phyloP scores from a whole-genome alignment of 768 basidiomycete genomes.

The Tricholoma flavovirens region DNA sequence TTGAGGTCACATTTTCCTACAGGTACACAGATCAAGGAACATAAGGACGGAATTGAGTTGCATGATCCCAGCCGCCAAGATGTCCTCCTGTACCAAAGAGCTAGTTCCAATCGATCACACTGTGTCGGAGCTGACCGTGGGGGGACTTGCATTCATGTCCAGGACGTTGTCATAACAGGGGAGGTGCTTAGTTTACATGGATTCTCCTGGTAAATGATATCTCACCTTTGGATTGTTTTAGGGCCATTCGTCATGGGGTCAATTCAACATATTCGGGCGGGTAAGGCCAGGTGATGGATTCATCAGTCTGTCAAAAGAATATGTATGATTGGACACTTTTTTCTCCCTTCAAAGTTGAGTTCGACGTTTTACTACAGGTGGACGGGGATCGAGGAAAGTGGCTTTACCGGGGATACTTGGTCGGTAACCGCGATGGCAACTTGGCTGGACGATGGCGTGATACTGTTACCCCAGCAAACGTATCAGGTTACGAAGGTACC shows the following conservation, averaged over 20 bases:
- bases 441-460: conserved; percentile 87
- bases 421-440: conserved; percentile 63
- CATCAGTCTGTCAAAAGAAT: conserved; percentile 79
- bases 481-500: conserved; percentile 80
- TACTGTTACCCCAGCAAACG: conserved; percentile 56
- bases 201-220: neutral
- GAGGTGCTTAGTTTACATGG: conserved; percentile 44
- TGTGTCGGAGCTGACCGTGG: conserved; percentile 14
- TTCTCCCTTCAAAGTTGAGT: neutral
- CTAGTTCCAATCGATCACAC: conserved; percentile 6
- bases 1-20: conserved; percentile 56
- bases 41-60: conserved; percentile 41
- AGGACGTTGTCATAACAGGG: conserved; percentile 68
- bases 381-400: conserved; percentile 73
- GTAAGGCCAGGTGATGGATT: conserved; percentile 80
- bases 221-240: conserved; percentile 20
- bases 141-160: conserved; percentile 18
- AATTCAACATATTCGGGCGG: conserved; percentile 74
- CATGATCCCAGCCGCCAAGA: conserved; percentile 34
- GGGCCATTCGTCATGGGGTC: conserved; percentile 92
- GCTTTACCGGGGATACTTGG: conserved; percentile 81
- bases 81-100: conserved; percentile 27
- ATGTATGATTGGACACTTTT: conserved; percentile 41
- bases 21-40: conserved; percentile 45
- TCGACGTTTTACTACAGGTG: conserved; percentile 33